Percentiles rank a stretch among this genome's conserved stretches.
Conservation (phyloP, 148 eudicot species). For the Bassia scoparia region DNA sequence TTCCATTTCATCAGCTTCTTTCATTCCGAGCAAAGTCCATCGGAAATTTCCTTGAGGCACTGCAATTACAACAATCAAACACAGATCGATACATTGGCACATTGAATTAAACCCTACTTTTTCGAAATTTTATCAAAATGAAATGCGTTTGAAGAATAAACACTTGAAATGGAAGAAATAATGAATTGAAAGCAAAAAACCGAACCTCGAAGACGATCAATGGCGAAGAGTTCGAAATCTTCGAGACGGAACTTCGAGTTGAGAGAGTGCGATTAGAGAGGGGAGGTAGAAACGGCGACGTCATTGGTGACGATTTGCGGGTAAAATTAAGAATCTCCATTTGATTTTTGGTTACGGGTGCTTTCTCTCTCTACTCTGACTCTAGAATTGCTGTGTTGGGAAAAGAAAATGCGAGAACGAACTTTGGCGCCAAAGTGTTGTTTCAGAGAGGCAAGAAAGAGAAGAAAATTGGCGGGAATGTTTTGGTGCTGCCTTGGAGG, state of each 20-base stretch:
- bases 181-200: not conserved
- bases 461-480: conserved; percentile 24
- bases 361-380: not conserved
- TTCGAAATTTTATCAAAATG: not conserved
- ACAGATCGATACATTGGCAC: not conserved
- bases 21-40: conserved; percentile 82
- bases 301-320: conserved; percentile 25
- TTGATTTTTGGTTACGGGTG: not conserved
- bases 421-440: conserved; percentile 4
- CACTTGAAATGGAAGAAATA: not conserved
- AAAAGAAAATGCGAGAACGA: not conserved
- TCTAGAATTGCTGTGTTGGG: not conserved
- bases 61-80: conserved; percentile 28
- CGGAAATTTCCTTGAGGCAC: conserved; percentile 85
- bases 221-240: conserved; percentile 87
- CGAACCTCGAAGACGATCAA: conserved; percentile 90
- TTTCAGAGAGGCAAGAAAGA: not conserved
- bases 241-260: conserved; percentile 75
- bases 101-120: conserved; percentile 7
- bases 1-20: conserved; percentile 70
- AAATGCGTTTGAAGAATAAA: not conserved
- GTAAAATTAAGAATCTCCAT: conserved; percentile 66
- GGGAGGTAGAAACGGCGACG: conserved; percentile 38
- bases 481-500: not conserved
- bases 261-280: conserved; percentile 68